Conservation (phyloP, 2,329 filamentous ascomycete genomes). For the Colletotrichum tanaceti region DNA sequence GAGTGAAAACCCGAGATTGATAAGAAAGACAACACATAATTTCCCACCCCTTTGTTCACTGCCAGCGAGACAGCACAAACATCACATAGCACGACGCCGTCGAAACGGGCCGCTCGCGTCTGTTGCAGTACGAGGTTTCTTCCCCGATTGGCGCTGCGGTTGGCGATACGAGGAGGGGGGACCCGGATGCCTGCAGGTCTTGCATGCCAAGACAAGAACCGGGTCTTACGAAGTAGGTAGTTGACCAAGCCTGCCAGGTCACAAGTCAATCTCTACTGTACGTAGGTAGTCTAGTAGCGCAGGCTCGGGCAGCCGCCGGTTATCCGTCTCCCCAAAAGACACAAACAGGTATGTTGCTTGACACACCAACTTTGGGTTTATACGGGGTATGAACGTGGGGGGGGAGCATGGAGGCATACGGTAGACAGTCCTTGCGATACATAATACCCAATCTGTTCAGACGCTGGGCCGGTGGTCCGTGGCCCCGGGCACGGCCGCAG, state of each 20-base stretch:
- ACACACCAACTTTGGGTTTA: background rate
- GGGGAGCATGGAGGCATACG: no score
- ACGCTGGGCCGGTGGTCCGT: background rate
- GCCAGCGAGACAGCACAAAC: slow-evolving; percentile 7
- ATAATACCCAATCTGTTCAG: background rate
- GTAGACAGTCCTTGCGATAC: no score
- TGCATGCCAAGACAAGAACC: slow-evolving; percentile 19
- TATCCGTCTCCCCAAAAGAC: background rate
- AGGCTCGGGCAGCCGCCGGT: no score
- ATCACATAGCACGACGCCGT: slow-evolving; percentile 19
- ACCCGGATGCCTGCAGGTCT: slow-evolving; percentile 1
- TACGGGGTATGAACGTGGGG: no score
- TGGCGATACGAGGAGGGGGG: slow-evolving; percentile 21
- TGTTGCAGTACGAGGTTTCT: background rate
- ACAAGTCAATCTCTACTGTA: background rate
- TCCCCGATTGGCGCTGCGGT: slow-evolving; percentile 1
- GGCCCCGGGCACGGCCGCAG: slow-evolving; percentile 8
- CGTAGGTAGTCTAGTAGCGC: no score
- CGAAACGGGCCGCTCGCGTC: slow-evolving; percentile 32
- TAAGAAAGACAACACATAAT: background rate
- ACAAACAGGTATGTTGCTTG: background rate
- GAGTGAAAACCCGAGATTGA: background rate
- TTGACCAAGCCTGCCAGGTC: no score
- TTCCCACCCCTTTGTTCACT: background rate
- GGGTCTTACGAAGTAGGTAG: no score